These are phyloP conservation scores for Chlorokybus atmophyticus DNA, from an alignment of 139 green algal species.

Conservation along the genomic window DNA sequence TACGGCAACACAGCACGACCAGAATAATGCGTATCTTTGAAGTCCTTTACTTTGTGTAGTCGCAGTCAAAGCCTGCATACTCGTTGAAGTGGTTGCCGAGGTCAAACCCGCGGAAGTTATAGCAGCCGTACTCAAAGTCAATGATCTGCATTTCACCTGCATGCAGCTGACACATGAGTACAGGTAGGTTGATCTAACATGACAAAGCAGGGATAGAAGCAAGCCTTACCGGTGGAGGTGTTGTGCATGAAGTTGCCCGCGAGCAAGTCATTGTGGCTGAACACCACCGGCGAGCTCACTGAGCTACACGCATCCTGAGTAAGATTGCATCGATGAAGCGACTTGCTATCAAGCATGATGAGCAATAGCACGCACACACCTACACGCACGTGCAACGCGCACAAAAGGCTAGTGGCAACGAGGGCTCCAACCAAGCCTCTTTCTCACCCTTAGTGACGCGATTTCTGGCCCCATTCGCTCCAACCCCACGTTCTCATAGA, in stretches of 20 bases:
- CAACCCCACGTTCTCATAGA: constrained; percentile 32
- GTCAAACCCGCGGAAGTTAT: constrained; percentile 49
- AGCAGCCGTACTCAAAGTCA: constrained; percentile 87
- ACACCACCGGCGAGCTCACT: constrained; percentile 45
- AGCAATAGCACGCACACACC: background rate
- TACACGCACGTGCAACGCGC: background rate
- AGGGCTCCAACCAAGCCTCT: background rate
- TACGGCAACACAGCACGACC: too few species aligned
- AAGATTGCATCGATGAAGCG: background rate
- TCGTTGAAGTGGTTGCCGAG: constrained; percentile 92
- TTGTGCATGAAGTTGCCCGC: constrained; percentile 73
- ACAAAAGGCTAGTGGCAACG: background rate
- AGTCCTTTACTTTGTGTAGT: too few species aligned
- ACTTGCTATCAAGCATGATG: background rate
- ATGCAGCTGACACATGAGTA: background rate
- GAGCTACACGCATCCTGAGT: constrained; percentile 1
- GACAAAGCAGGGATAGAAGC: background rate
- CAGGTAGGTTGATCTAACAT: background rate
- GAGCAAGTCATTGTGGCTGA: constrained; percentile 80
- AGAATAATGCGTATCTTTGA: too few species aligned
- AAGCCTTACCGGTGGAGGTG: constrained; percentile 8
- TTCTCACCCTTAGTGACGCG: constrained; percentile 23
- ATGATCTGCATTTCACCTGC: constrained; percentile 59
- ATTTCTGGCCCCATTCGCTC: constrained; percentile 39
- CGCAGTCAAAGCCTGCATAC: constrained; percentile 90